These are phyloP conservation scores for Pythium inflatum DNA, from an alignment of 352 stramenopile species.

Conservation along the genomic window DNA sequence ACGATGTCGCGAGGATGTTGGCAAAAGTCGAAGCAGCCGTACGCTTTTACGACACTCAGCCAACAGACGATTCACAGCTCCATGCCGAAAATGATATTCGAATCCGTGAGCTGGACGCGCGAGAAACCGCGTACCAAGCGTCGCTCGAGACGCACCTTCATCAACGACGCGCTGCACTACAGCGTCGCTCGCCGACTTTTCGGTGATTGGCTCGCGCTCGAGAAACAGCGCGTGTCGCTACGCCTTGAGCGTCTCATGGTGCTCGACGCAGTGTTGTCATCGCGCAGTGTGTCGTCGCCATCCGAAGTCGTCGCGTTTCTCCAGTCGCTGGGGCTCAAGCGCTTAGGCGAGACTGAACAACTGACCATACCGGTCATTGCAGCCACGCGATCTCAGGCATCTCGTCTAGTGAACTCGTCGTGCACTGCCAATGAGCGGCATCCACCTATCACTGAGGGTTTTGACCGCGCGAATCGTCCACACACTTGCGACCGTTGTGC, in stretches of 20 bases:
- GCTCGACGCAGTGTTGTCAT: not conserved
- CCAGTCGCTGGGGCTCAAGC: not conserved
- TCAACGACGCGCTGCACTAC: not conserved
- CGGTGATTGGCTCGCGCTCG: constrained; percentile 1
- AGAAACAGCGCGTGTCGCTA: not conserved
- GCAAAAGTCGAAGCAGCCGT: too few relatives aligned
- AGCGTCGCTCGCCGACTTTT: not conserved
- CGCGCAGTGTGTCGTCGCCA: not conserved
- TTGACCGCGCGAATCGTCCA: too few relatives aligned
- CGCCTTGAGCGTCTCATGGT: not conserved
- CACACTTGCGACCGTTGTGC: not conserved
- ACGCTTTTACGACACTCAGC: too few relatives aligned
- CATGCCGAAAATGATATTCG: not conserved
- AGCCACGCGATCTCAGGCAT: too few relatives aligned
- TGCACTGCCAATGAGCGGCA: too few relatives aligned
- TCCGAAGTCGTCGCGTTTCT: not conserved
- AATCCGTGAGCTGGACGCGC: not conserved
- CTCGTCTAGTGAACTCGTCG: too few relatives aligned
- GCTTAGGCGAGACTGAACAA: too few relatives aligned
- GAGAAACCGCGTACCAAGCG: not conserved
- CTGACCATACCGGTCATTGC: too few relatives aligned
- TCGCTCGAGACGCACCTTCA: not conserved
- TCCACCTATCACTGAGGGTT: too few relatives aligned
- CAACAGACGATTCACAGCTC: not conserved
- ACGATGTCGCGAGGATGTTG: too few relatives aligned